A percentile compares a stretch with the other conserved stretches of the same genome.
phyloP scores from a whole-genome alignment of 768 basidiomycete genomes.

The Russula vinacea region DNA sequence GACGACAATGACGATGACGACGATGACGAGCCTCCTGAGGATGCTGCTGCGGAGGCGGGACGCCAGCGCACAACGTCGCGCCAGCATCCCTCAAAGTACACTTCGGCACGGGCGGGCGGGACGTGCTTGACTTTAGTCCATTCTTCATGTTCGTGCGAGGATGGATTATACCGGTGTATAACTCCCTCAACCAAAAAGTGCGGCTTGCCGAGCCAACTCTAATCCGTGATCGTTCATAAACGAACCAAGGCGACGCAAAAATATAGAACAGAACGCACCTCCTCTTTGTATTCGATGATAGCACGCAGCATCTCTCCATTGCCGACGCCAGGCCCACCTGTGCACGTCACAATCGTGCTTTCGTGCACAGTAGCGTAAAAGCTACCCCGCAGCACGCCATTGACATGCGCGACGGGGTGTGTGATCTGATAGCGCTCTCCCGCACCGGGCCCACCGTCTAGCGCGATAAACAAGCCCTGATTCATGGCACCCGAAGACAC shows the following conservation, averaged over 20 bases:
- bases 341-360: conserved; percentile 76
- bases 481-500: conserved; percentile 81
- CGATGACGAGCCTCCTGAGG: not conserved
- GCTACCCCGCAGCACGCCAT: conserved; percentile 86
- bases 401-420: conserved; percentile 86
- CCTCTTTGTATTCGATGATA: conserved; percentile 93
- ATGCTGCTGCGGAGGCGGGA: conserved; percentile 37
- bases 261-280: conserved; percentile 56
- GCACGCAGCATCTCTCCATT: conserved; percentile 64
- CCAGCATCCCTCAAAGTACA: conserved; percentile 88
- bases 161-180: conserved; percentile 75
- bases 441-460: conserved; percentile 68
- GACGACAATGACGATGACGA: not conserved
- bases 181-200: conserved; percentile 86
- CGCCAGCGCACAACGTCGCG: conserved; percentile 78
- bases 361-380: conserved; percentile 89
- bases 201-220: conserved; percentile 89
- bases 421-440: conserved; percentile 86
- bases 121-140: conserved; percentile 92
- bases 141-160: conserved; percentile 56
- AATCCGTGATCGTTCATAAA: not conserved
- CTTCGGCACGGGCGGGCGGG: conserved; percentile 71
- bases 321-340: conserved; percentile 49
- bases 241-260: not conserved
- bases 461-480: conserved; percentile 80